phyloP scores from a whole-genome alignment of 2,329 filamentous ascomycete species.

The Fusarium graminum region DNA sequence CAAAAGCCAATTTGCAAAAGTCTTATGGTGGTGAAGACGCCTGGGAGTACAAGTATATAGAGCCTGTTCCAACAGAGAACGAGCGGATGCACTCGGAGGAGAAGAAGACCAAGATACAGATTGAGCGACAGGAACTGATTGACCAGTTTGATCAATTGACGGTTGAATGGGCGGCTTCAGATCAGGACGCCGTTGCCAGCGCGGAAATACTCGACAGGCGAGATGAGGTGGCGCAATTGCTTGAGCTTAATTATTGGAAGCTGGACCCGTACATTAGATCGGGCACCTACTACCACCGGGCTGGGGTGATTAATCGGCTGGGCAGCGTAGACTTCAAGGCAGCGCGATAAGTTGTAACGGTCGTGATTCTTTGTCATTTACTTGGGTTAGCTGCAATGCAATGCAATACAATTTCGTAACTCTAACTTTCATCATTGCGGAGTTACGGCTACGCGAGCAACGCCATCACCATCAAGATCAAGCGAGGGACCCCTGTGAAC shows the following conservation, averaged over 20 bases:
- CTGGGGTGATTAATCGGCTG: slow-evolving; percentile 28
- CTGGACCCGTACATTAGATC: slow-evolving; percentile 77
- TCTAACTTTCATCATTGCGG: neutral
- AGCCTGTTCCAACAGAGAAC: slow-evolving; percentile 72
- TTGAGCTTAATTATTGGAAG: slow-evolving; percentile 76
- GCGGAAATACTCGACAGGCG: slow-evolving; percentile 53
- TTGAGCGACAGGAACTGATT: slow-evolving; percentile 65
- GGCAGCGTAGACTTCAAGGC: slow-evolving; percentile 42
- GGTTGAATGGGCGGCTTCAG: slow-evolving; percentile 24
- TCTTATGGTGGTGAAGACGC: slow-evolving; percentile 76
- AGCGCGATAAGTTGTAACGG: slow-evolving; percentile 24
- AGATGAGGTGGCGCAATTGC: slow-evolving; percentile 61
- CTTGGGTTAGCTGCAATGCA: neutral
- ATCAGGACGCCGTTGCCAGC: neutral
- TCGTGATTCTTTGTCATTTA: neutral
- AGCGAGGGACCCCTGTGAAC: neutral
- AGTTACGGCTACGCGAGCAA: neutral
- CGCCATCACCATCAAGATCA: neutral
- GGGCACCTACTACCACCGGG: slow-evolving; percentile 42
- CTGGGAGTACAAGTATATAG: slow-evolving; percentile 74
- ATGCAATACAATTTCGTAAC: neutral
- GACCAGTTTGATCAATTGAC: slow-evolving; percentile 64
- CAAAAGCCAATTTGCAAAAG: slow-evolving; percentile 66
- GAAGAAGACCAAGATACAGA: slow-evolving; percentile 62
- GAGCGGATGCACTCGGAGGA: slow-evolving; percentile 52